phyloP scores from a whole-genome alignment of 768 basidiomycete species.

The Tylopilus sp. region DNA sequence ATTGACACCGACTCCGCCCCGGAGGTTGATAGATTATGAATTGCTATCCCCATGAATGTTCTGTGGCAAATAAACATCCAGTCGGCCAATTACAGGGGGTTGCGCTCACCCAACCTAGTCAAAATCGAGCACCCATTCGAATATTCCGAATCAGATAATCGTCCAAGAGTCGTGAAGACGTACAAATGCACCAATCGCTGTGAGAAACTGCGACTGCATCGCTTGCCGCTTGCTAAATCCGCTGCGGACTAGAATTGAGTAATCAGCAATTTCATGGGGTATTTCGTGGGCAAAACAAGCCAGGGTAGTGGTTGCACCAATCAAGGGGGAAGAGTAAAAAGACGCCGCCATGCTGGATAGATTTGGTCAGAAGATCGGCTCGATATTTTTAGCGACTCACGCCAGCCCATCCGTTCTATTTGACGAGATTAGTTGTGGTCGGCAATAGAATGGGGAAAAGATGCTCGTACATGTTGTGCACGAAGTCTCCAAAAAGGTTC shows the following conservation, averaged over 20 bases:
- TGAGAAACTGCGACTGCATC: slow-evolving; percentile 91
- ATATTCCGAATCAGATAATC: slow-evolving; percentile 9
- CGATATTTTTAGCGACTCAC: slow-evolving; percentile 43
- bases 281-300: slow-evolving; percentile 96
- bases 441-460: slow-evolving; percentile 12
- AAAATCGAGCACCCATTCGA: slow-evolving; percentile 23
- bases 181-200: slow-evolving; percentile 90
- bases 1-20: slow-evolving; percentile 37
- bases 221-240: slow-evolving; percentile 90
- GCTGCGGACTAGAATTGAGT: slow-evolving; percentile 86
- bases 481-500: slow-evolving; percentile 91
- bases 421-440: slow-evolving; percentile 13
- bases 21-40: slow-evolving; percentile 69
- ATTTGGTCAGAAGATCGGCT: slow-evolving; percentile 1
- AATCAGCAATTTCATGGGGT: slow-evolving; percentile 96
- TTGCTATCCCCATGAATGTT: slow-evolving; percentile 85
- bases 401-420: slow-evolving; percentile 87
- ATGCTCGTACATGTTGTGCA: slow-evolving; percentile 76
- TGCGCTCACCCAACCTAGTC: slow-evolving; percentile 35
- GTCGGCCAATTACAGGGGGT: neutral
- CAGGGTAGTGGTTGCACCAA: slow-evolving; percentile 92
- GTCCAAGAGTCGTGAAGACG: slow-evolving; percentile 19
- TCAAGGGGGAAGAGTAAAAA: slow-evolving; percentile 93
- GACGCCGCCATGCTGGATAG: slow-evolving; percentile 80
- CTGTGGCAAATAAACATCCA: slow-evolving; percentile 34